Conservation (phyloP, 768 basidiomycete species). For the Lactifluus rugatus region DNA sequence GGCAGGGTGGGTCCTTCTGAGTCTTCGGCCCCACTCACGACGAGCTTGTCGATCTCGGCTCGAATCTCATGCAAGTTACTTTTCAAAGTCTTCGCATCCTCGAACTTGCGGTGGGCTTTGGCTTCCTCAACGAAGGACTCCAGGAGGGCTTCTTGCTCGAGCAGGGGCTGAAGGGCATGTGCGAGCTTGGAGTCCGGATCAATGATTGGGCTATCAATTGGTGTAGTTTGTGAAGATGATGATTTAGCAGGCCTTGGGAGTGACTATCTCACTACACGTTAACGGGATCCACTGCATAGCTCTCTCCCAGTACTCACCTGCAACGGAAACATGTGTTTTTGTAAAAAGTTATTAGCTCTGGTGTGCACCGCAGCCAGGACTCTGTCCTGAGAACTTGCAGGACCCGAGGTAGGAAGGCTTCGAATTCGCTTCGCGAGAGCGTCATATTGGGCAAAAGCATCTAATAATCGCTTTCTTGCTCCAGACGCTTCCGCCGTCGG, state of each 20-base stretch:
- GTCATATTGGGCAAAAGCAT: conserved; percentile 85
- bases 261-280: conserved; percentile 24
- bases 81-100: conserved; percentile 83
- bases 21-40: conserved; percentile 28
- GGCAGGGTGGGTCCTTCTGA: background rate
- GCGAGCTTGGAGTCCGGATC: conserved; percentile 67
- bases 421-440: conserved; percentile 78
- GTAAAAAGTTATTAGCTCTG: conserved; percentile 70
- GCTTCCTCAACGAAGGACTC: conserved; percentile 90
- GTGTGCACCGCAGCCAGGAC: conserved; percentile 75
- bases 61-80: conserved; percentile 74
- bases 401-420: conserved; percentile 50
- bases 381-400: conserved; percentile 68
- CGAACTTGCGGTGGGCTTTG: conserved; percentile 83
- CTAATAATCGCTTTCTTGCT: conserved; percentile 72
- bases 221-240: conserved; percentile 19
- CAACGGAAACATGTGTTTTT: conserved; percentile 83
- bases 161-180: conserved; percentile 67
- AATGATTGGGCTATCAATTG: conserved; percentile 26
- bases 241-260: conserved; percentile 40
- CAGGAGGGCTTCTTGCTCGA: conserved; percentile 90
- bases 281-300: background rate
- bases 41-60: conserved; percentile 66
- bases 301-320: conserved; percentile 40
- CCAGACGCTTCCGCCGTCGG: conserved; percentile 58